Base-by-base conservation (phyloP, 306 rosid genomes). In the Quercus wislizeni region DNA sequence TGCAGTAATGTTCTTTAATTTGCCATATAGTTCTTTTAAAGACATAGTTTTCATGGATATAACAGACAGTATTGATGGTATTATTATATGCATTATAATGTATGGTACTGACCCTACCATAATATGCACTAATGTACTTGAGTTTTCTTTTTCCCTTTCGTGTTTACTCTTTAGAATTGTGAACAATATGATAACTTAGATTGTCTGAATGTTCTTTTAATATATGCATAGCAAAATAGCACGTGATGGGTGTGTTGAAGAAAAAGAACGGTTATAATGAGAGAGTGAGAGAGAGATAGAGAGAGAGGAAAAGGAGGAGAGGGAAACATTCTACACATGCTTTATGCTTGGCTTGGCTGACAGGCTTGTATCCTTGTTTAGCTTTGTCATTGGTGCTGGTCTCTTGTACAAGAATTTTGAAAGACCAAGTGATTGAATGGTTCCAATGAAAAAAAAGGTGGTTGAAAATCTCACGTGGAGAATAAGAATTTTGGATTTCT, bases 1-100 rank as follows among this genome's bases (percentile, higher is more conserved):
- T 90, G 98, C 99, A 64, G 99, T 96, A 93, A 83, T 82, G 69
- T 84, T 84, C 82, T 71, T 52, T 17, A 58, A 78, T 41, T 27
- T 43, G 43, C 54, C n/a, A 52, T 55, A 68, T 19, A 15, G 11
- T 33, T 68, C 54, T 68, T 5, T 19, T 59, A 23, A 23, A 59
- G 31, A 20, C 13, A 5, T 21, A 21, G 23, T 59, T 21, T 9
- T n/a, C 17, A 49, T 73, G 54, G 33, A 43, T 41, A 25, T 27
- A 56, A 80, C 74, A 46, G 73, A n/a, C 15, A 64, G 11, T 14
- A 74, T 27, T 74, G 28, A 12, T 28, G 27, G 20, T 33, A 74
- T 41, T 73, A 27, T 31, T 15, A 67, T 43, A 59, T 55, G 78
- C 54, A 31, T 43, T 21, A 20, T 27, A 56, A 80, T 79, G 46